Evolutionary conservation across 177 flowering plant species (phyloP).

Genomic region (Telopea speciosissima): DNA sequence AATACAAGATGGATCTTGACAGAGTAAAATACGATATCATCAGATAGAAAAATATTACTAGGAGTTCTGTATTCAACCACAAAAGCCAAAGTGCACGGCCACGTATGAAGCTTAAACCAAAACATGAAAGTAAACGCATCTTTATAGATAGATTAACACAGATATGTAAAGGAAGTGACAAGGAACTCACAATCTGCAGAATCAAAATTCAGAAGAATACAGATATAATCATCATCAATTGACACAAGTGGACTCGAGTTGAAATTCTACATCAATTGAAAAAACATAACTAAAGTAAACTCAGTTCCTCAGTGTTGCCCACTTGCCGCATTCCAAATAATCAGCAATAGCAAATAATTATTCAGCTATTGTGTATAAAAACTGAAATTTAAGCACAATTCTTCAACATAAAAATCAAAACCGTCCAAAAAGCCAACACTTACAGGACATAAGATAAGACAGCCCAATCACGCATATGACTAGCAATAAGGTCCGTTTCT

Average conservation of each 20-base stretch:
- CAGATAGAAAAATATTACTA: not conserved
- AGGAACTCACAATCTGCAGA: no score
- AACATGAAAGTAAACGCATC: no score
- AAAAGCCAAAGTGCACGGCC: no score
- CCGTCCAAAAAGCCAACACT: conserved; percentile 22
- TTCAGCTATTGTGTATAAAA: not conserved
- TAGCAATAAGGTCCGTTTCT: conserved; percentile 77
- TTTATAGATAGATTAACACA: no score
- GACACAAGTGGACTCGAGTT: not conserved
- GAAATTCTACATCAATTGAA: no score
- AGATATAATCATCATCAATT: not conserved
- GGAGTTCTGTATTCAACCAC: not conserved
- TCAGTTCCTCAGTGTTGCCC: not conserved
- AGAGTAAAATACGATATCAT: not conserved
- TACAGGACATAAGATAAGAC: conserved; percentile 94
- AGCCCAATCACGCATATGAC: conserved; percentile 71
- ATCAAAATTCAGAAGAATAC: not conserved
- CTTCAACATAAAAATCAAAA: no score
- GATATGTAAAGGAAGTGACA: no score
- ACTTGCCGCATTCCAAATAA: not conserved
- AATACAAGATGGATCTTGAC: not conserved
- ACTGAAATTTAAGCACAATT: not conserved
- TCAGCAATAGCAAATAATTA: not conserved
- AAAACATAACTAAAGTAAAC: not conserved
- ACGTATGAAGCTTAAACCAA: not conserved